Base-by-base conservation (phyloP, 306 rosid species). In the Sophora flavescens region DNA sequence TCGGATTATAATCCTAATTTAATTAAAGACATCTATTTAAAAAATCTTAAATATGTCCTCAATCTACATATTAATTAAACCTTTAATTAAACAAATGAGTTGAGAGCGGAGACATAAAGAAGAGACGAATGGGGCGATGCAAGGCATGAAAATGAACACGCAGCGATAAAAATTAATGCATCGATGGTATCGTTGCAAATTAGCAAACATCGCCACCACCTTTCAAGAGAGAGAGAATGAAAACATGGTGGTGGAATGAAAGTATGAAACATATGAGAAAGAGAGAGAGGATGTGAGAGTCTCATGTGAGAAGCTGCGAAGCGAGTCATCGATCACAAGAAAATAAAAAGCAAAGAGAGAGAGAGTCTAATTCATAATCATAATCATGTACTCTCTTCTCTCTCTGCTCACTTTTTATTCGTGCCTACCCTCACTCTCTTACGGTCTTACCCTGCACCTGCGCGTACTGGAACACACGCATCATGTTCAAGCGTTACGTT, bases 191-290 rank as follows among this genome's bases (percentile, higher is more conserved):
- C 84, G 77, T 77, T 65, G 39, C 39, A 70, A 4, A 75, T 16
- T 85, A 78, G 86, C 82, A 51, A 78, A 59, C 53, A 70, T 75
- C 77, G 77, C 82, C 83, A 7, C 6, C 28, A 12, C 0, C 48
- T 9, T 10, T 8, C 61, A 44, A n/a, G n/a, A 69, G 64, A 50
- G 75, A 48, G 68, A 2, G 36, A 7, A 44, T 8, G 13, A 44
- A 44, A 44, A 10, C 7, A 30, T 36, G 68, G 3, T 30, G 45
- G 59, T 8, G 7, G n/a, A n/a, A n/a, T n/a, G n/a, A n/a, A 41
- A 30, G 15, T 13, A 16, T 47, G n/a, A 36, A 59, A 60, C 78
- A 51, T 62, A 1, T 5, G 62, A 61, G 22, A 17, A 9, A 62
- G 22, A 35, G 8, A 67, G 32, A 60, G 82, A 50, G 77, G 70